Percentiles rank a stretch among this genome's conserved stretches.
phyloP scores from a whole-genome alignment of 192 early-diverging fungal species.

The Backusella westeae region DNA sequence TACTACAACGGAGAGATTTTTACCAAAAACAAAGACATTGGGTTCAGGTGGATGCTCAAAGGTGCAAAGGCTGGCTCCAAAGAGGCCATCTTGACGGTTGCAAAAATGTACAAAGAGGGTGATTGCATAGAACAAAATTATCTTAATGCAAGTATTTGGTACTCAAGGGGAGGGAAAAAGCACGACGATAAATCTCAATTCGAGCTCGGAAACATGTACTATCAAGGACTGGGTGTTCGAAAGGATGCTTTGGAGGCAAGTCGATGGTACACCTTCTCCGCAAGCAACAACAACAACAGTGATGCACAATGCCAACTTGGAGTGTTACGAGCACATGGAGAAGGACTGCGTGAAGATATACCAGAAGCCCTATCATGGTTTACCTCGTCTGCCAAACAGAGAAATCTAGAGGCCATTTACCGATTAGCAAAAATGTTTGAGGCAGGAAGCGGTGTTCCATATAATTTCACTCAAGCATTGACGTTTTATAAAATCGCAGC shows the following conservation, averaged over 20 bases:
- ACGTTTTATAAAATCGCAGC: neutral
- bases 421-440: neutral
- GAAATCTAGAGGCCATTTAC: neutral
- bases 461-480: neutral
- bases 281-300: neutral
- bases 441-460: neutral
- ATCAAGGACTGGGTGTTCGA: conserved; percentile 65
- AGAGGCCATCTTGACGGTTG: neutral
- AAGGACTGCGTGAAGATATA: neutral
- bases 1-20: too few species aligned
- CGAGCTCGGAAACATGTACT: conserved; percentile 79
- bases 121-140: conserved; percentile 65
- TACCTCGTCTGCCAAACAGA: neutral
- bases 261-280: conserved; percentile 40
- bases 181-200: conserved; percentile 58
- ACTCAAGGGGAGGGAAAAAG: conserved; percentile 53
- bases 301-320: neutral
- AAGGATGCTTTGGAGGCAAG: conserved; percentile 65
- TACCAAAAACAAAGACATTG: neutral
- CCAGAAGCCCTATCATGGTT: neutral
- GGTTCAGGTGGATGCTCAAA: neutral
- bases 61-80: neutral
- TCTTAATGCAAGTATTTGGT: conserved; percentile 68
- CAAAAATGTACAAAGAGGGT: conserved; percentile 62
- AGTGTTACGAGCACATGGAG: neutral